Percentiles rank a stretch among this genome's conserved stretches.
phyloP scores from a whole-genome alignment of 108 stramenopile species.

The Skeletonema grethae region DNA sequence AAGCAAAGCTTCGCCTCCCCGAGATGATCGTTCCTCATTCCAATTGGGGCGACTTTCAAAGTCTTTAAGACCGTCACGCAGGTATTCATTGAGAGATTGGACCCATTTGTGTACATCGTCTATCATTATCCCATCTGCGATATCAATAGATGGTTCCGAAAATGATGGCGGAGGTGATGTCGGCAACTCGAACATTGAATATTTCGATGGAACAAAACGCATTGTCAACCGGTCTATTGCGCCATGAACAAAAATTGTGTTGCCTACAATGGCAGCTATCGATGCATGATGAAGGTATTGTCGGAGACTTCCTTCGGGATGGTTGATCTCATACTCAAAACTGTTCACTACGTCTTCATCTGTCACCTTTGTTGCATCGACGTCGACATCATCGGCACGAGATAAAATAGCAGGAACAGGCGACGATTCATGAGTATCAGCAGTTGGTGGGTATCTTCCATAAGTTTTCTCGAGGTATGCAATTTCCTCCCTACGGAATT shows the following conservation, averaged over 20 bases:
- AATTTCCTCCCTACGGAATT: constrained; percentile 64
- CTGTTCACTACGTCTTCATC: constrained; percentile 63
- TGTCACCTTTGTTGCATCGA: constrained; percentile 18
- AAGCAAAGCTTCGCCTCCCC: constrained; percentile 63
- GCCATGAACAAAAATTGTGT: constrained; percentile 75
- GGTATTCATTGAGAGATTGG: constrained; percentile 48
- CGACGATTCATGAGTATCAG: constrained; percentile 1
- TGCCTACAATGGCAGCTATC: constrained; percentile 55
- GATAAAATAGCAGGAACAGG: constrained; percentile 7
- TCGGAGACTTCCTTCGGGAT: constrained; percentile 46
- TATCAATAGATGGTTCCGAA: not conserved
- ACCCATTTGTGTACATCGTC: constrained; percentile 60
- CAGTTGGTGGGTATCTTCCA: constrained; percentile 21
- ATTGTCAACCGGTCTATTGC: constrained; percentile 56
- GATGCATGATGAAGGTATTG: constrained; percentile 58
- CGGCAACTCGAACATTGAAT: constrained; percentile 57
- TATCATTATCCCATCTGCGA: constrained; percentile 21
- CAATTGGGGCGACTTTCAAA: constrained; percentile 49
- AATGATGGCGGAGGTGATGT: constrained; percentile 27
- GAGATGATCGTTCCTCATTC: constrained; percentile 51
- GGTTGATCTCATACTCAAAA: constrained; percentile 54
- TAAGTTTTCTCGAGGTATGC: constrained; percentile 20
- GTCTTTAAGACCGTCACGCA: constrained; percentile 47
- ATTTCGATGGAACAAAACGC: constrained; percentile 53
- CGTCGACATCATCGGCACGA: not conserved